Conservation (phyloP, 176 grass and related monocot species). For the Tuctoria greenei region DNA sequence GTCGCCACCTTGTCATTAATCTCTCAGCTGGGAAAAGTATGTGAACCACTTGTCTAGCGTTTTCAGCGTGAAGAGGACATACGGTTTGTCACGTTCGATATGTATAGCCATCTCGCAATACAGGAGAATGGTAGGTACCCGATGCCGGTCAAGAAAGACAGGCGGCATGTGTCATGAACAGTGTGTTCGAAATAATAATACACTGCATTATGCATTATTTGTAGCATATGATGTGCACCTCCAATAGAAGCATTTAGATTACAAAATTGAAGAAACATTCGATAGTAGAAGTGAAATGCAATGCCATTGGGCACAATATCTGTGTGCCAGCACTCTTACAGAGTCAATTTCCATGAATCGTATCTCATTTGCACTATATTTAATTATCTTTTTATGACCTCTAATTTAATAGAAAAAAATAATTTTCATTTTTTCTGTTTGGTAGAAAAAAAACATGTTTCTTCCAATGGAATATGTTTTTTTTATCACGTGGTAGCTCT, state of each 20-base stretch:
- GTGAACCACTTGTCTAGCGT: neutral
- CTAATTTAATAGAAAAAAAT: neutral
- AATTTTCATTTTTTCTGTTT: neutral
- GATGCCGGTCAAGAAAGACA: constrained; percentile 4
- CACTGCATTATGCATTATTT: neutral
- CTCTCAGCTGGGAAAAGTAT: neutral
- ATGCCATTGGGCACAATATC: neutral
- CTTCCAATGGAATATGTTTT: too few species aligned
- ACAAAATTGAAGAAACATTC: too few species aligned
- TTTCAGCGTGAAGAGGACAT: neutral
- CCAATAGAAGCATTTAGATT: neutral
- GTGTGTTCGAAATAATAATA: neutral
- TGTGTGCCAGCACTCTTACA: neutral
- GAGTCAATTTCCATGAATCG: too few species aligned
- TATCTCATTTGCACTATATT: neutral
- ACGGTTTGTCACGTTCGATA: neutral
- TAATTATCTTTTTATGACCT: neutral
- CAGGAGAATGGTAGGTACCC: neutral
- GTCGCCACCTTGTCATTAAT: neutral
- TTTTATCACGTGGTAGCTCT: neutral
- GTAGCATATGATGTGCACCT: neutral
- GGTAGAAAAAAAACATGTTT: too few species aligned
- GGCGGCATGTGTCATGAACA: neutral
- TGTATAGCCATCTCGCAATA: neutral
- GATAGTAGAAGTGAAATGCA: neutral